phyloP scores from a whole-genome alignment of 176 grass and related monocot genomes.

The Bromus sterilis region DNA sequence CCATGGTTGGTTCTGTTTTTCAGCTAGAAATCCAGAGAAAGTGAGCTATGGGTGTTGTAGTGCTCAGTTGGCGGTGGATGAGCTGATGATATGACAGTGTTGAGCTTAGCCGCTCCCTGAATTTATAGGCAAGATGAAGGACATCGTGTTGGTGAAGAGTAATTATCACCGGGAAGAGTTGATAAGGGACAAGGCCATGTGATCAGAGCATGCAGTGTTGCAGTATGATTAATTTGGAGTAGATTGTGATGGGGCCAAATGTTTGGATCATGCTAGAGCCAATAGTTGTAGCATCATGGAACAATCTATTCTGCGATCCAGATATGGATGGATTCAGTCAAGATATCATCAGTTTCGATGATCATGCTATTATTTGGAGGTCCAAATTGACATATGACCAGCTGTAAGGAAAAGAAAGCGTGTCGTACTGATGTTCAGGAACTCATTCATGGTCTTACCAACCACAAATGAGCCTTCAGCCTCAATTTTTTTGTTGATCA shows the following conservation, averaged over 20 bases:
- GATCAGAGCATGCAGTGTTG: neutral
- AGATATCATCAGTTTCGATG: neutral
- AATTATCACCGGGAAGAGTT: neutral
- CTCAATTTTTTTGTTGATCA: neutral
- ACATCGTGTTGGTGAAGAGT: neutral
- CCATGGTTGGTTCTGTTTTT: neutral
- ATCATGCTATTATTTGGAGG: neutral
- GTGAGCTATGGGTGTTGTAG: neutral
- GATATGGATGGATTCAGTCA: neutral
- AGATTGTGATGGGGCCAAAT: neutral
- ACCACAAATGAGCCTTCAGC: neutral
- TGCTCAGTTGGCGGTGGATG: neutral
- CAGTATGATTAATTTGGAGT: neutral
- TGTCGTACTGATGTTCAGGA: neutral
- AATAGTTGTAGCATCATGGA: neutral
- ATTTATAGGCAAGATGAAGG: conserved; percentile 18
- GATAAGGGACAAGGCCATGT: neutral
- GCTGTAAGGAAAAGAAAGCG: neutral
- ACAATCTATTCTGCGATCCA: neutral
- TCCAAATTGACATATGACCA: neutral
- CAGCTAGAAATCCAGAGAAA: neutral
- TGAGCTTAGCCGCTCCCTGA: neutral
- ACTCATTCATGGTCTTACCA: neutral
- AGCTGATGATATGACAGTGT: neutral
- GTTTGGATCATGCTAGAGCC: neutral